Percentiles rank a stretch among this genome's conserved stretches.
phyloP scores from a whole-genome alignment of 345 rosid genomes.

The Eutrema japonicum region DNA sequence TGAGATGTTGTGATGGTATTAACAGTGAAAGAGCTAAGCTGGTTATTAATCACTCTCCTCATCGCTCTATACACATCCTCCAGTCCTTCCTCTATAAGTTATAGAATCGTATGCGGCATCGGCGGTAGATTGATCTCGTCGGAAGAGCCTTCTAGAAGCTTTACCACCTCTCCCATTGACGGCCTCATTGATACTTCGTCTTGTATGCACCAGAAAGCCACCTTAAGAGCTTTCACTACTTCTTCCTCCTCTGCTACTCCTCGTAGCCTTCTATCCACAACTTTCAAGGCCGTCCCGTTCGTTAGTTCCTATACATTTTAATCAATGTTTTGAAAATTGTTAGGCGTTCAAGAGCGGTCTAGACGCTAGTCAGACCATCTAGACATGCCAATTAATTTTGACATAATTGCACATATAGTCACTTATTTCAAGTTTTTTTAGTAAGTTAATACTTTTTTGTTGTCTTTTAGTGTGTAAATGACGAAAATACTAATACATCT shows the following conservation, averaged over 20 bases:
- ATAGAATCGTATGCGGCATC: slow-evolving; percentile 84
- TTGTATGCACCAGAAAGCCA: slow-evolving; percentile 81
- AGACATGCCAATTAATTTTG: background rate
- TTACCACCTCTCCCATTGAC: slow-evolving; percentile 77
- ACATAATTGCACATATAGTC: too few relatives aligned
- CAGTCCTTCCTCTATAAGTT: slow-evolving; percentile 81
- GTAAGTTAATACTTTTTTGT: too few relatives aligned
- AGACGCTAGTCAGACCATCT: background rate
- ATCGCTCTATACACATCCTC: slow-evolving; percentile 82
- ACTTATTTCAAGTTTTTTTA: too few relatives aligned
- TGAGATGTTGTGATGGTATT: slow-evolving; percentile 44
- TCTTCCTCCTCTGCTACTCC: slow-evolving; percentile 66
- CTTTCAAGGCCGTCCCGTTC: slow-evolving; percentile 54
- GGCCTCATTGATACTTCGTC: slow-evolving; percentile 67
- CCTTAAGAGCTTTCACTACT: slow-evolving; percentile 57
- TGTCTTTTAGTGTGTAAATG: too few relatives aligned
- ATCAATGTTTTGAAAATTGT: background rate
- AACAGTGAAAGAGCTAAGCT: slow-evolving; percentile 55
- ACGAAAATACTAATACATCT: too few relatives aligned
- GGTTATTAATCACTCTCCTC: slow-evolving; percentile 69
- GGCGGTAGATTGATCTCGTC: slow-evolving; percentile 61
- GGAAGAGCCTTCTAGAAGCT: slow-evolving; percentile 63
- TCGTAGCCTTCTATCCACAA: slow-evolving; percentile 51
- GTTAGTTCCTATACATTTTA: slow-evolving; percentile 51
- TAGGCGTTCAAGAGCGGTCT: background rate